These are phyloP conservation scores for Claviceps sp. DNA, from an alignment of 2,329 filamentous ascomycete genomes.

Conservation along the genomic window DNA sequence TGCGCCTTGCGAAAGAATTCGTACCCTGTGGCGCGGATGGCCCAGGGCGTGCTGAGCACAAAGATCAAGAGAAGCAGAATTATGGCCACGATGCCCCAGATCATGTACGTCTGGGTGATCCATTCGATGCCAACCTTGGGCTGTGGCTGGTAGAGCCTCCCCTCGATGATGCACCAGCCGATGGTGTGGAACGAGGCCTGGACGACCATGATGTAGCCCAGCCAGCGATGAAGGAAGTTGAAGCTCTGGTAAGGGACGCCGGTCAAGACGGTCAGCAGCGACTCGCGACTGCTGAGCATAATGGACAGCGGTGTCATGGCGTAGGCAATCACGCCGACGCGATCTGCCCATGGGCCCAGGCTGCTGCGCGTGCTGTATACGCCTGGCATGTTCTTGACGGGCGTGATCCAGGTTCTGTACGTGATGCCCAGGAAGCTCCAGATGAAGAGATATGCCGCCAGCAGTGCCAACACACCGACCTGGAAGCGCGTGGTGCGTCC, in stretches of 20 bases:
- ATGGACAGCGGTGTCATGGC: slow-evolving; percentile 60
- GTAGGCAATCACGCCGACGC: slow-evolving; percentile 58
- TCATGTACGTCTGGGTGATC: slow-evolving; percentile 52
- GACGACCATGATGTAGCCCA: slow-evolving; percentile 57
- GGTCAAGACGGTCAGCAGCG: slow-evolving; percentile 53
- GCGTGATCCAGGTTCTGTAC: slow-evolving; percentile 58
- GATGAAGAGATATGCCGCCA: slow-evolving; percentile 50
- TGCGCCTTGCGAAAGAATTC: slow-evolving; percentile 66
- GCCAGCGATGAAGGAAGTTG: slow-evolving; percentile 66
- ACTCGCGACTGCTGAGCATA: slow-evolving; percentile 54
- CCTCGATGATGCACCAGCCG: slow-evolving; percentile 55
- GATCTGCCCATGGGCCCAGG: slow-evolving; percentile 55
- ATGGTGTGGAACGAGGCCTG: slow-evolving; percentile 59
- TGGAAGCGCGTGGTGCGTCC: slow-evolving; percentile 57
- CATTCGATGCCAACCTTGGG: slow-evolving; percentile 42
- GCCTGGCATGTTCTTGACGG: slow-evolving; percentile 41
- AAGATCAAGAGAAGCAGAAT: slow-evolving; percentile 47
- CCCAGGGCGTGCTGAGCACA: slow-evolving; percentile 40
- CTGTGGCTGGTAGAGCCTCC: slow-evolving; percentile 56
- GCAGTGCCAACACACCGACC: slow-evolving; percentile 42
- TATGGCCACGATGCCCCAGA: slow-evolving; percentile 61
- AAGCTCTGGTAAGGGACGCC: slow-evolving; percentile 66
- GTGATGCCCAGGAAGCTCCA: slow-evolving; percentile 57
- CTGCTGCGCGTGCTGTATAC: slow-evolving; percentile 51
- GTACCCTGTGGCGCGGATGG: slow-evolving; percentile 55